Base-by-base conservation (phyloP, 208 protist species). In the Leishmania amazonensis region DNA sequence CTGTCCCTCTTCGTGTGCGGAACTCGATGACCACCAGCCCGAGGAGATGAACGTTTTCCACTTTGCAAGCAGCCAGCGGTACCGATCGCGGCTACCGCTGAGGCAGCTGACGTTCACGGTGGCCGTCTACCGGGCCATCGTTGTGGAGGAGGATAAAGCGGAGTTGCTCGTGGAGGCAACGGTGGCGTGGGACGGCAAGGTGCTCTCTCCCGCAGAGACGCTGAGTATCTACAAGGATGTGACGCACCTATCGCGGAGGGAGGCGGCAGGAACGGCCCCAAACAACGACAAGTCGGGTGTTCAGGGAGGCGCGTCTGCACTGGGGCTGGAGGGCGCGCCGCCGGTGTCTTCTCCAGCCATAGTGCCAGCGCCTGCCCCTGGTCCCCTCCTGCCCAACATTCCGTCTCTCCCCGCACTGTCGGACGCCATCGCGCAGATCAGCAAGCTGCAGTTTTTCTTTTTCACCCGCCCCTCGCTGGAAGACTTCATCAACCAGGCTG, bases 401-500 rank as follows among this genome's bases (percentile, higher is more conserved):
- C 38, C 73, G 47, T 49, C 58, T 19, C 68, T 88, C 77, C 82
- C 81, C 1, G 49, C 64, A 13, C 71, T 75, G 6, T 53, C 42
- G 62, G 79, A 81, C 42, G 54, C 90, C 13, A 28, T 87, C 62
- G 64, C 53, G 13, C 74, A 88, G 57, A 84, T 94, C 71, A 67
- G 47, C 19, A n/a, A 19, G 17, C 74, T 79, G 58, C 42, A 31
- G 62, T 71, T 84, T 31, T 78, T 35, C 49, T 87, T 96, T 76
- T 96, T 95, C 76, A 96, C 93, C 7, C 90, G 90, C 9, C 90
- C 93, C 2, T 80, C 90, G 0, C 73, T 76, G 51, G 91, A 95
- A 76, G 93, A 96, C 85, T 96, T 87, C 77, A 93, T 95, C 60
- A 85, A 92, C 65, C 47, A 79, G 7, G 81, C 80, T 0, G 88